phyloP scores from a whole-genome alignment of 768 basidiomycete species.

The Boletus reticuloceps region DNA sequence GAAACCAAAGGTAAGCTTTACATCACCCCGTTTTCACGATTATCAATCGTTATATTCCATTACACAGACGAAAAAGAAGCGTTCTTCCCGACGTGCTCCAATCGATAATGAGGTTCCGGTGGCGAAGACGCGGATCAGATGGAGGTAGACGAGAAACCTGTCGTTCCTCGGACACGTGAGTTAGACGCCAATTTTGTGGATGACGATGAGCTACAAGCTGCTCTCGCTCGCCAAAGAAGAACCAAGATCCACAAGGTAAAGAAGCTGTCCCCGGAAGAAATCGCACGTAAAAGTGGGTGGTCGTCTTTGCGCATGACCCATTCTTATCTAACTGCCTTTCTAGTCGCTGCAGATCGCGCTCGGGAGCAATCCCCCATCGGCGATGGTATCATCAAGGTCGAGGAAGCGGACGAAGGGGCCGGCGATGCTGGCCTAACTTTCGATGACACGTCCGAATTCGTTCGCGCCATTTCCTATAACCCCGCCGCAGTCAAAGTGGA shows the following conservation, averaged over 20 bases:
- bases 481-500: conserved; percentile 53
- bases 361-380: conserved; percentile 46
- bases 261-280: conserved; percentile 77
- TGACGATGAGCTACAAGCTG: conserved; percentile 96
- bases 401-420: conserved; percentile 43
- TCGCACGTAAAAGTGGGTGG: conserved; percentile 69
- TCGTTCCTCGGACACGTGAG: conserved; percentile 64
- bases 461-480: conserved; percentile 75
- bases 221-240: conserved; percentile 80
- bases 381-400: conserved; percentile 43
- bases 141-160: conserved; percentile 78
- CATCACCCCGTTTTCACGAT: neutral
- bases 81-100: conserved; percentile 60
- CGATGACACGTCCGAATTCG: conserved; percentile 97
- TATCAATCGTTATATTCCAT: neutral
- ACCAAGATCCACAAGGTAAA: conserved; percentile 76
- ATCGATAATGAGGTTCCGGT: conserved; percentile 38
- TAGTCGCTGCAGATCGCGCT: conserved; percentile 65
- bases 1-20: conserved; percentile 71
- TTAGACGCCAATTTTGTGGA: conserved; percentile 91
- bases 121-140: conserved; percentile 42
- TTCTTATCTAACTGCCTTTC: conserved; percentile 2
- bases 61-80: conserved; percentile 88
- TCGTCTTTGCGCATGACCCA: neutral
- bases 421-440: conserved; percentile 64